These are phyloP conservation scores for Plectosphaerella cucumerina DNA, from an alignment of 2,329 filamentous ascomycete species.

Conservation along the genomic window DNA sequence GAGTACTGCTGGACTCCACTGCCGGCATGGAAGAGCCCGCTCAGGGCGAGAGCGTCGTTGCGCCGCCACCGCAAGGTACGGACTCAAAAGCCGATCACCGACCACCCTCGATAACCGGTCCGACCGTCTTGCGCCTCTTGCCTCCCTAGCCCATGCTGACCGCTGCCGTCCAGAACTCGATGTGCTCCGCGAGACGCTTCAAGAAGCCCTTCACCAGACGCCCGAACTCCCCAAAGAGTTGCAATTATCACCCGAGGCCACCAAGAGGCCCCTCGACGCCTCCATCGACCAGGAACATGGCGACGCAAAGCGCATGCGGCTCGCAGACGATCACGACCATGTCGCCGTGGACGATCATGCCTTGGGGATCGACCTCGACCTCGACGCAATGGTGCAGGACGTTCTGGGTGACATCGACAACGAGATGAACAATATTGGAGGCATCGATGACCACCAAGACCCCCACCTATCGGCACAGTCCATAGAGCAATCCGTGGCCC, in stretches of 20 bases:
- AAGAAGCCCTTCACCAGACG: conserved; percentile 21
- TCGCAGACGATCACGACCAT: conserved; percentile 19
- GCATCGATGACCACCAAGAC: conserved; percentile 21
- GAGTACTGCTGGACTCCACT: neutral
- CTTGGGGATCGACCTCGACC: conserved; percentile 15
- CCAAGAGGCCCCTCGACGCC: conserved; percentile 32
- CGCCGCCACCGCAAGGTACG: neutral
- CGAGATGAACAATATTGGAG: conserved; percentile 10
- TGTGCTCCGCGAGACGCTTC: conserved; percentile 26
- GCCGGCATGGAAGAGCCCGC: conserved; percentile 4
- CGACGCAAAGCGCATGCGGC: conserved; percentile 22
- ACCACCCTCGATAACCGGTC: neutral
- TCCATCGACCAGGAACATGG: conserved; percentile 21
- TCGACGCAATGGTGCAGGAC: conserved; percentile 12
- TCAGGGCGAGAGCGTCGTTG: neutral
- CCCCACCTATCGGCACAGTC: conserved; percentile 16
- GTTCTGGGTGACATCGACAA: conserved; percentile 23
- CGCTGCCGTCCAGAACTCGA: conserved; percentile 15
- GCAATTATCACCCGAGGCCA: conserved; percentile 18
- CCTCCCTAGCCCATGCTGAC: neutral
- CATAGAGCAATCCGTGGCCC: neutral
- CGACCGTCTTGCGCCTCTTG: neutral
- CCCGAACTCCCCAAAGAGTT: conserved; percentile 24
- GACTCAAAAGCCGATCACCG: neutral
- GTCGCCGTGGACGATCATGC: conserved; percentile 16